Conservation (phyloP, 352 stramenopile species). For the Globisporangium iwayamae region DNA sequence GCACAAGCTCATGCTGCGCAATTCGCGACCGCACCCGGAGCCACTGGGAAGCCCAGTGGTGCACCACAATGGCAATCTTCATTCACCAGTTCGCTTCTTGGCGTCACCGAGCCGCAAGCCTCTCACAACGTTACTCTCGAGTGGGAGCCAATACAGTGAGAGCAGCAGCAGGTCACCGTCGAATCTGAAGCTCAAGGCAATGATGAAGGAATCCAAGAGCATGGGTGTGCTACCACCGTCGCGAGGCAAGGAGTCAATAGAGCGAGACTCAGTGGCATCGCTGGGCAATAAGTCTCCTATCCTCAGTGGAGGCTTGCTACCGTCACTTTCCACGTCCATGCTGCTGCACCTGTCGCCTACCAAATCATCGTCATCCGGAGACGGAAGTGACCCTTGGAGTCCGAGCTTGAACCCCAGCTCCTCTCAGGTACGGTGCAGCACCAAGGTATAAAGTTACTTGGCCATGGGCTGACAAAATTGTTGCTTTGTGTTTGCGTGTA, state of each 20-base stretch:
- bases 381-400: not conserved
- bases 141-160: not conserved
- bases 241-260: not conserved
- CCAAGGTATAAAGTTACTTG: too few relatives aligned
- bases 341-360: constrained; percentile 10
- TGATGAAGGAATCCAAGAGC: constrained; percentile 16
- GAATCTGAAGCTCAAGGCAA: not conserved
- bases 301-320: not conserved
- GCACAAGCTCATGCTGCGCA: constrained; percentile 58
- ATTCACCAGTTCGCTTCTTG: constrained; percentile 10
- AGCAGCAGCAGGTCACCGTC: not conserved
- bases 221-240: not conserved
- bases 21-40: constrained; percentile 44
- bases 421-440: not conserved
- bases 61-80: not conserved
- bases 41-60: constrained; percentile 22
- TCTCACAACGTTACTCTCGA: constrained; percentile 4
- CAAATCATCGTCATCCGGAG: not conserved
- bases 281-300: not conserved
- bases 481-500: not conserved
- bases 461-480: not conserved
- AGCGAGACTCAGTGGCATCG: not conserved
- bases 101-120: constrained; percentile 5
- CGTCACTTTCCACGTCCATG: constrained; percentile 6
- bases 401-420: constrained; percentile 3